phyloP scores from a whole-genome alignment of 2,329 filamentous ascomycete genomes.

The Ophiostoma perfectum region DNA sequence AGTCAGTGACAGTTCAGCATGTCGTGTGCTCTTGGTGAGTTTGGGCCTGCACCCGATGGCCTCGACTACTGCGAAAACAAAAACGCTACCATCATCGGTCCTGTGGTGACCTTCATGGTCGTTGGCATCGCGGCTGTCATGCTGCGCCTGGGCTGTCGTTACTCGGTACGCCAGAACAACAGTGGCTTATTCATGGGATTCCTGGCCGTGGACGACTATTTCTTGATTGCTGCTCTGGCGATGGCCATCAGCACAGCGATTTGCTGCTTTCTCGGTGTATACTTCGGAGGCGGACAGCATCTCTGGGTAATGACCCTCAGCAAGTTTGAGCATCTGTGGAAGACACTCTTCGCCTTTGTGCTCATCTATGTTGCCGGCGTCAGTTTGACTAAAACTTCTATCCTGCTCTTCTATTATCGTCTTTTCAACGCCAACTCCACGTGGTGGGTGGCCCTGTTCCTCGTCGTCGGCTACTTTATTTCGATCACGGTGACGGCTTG shows the following conservation, averaged over 20 bases:
- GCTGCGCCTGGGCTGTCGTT: not conserved
- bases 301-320: not conserved
- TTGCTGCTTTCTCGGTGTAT: slow-evolving; percentile 5
- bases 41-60: slow-evolving; percentile 1
- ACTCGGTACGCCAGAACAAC: slow-evolving; percentile 2
- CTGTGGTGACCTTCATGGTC: not conserved
- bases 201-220: not conserved
- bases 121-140: not conserved
- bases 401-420: slow-evolving; percentile 1
- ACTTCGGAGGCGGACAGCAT: not conserved
- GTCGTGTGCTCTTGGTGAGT: not conserved
- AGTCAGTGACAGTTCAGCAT: not conserved
- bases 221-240: not conserved
- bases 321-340: not conserved
- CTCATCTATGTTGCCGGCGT: not conserved
- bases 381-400: not conserved
- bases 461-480: slow-evolving; percentile 4
- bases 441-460: not conserved
- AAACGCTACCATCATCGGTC: not conserved
- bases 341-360: not conserved
- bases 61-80: slow-evolving; percentile 5
- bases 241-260: not conserved
- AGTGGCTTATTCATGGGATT: not conserved
- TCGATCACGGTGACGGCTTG: not conserved
- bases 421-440: not conserved